A percentile compares a stretch with the other conserved stretches of the same genome.
Evolutionary conservation across 495 filamentous ascomycete species (phyloP).

Genomic region (Baudoinia panamericana): DNA sequence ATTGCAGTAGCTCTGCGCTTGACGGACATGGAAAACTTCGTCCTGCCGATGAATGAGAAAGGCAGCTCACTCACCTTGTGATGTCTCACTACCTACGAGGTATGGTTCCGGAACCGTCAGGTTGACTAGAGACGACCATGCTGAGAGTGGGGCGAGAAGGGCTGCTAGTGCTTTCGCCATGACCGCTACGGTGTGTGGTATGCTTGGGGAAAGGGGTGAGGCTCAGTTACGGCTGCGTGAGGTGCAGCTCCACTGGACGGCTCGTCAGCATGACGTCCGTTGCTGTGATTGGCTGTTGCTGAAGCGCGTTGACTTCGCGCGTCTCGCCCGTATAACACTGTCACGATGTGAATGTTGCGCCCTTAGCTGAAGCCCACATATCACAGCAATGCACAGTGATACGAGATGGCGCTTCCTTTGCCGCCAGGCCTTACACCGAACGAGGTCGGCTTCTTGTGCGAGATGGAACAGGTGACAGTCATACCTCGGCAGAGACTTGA

Average conservation of each 20-base stretch:
- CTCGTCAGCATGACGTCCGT: no score
- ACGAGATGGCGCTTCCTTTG: conserved; percentile 66
- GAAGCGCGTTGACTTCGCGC: no score
- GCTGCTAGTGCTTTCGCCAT: background rate
- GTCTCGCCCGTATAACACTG: no score
- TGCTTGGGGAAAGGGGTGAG: background rate
- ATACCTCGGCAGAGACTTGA: conserved; percentile 86
- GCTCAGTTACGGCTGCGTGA: no score
- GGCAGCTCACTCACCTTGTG: background rate
- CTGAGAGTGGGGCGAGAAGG: conserved; percentile 6
- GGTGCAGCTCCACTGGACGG: no score
- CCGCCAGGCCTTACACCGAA: conserved; percentile 71
- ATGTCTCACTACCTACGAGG: conserved; percentile 40
- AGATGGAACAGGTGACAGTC: conserved; percentile 90
- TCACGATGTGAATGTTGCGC: no score
- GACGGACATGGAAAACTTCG: conserved; percentile 88
- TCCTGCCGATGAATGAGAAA: conserved; percentile 42
- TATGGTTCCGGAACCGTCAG: conserved; percentile 64
- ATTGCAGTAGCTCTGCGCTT: conserved; percentile 75
- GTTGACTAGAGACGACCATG: conserved; percentile 23
- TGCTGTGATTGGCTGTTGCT: no score
- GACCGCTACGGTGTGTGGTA: background rate
- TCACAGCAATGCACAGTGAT: conserved; percentile 13
- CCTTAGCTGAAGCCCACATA: no score
- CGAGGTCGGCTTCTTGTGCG: conserved; percentile 89